Conservation (phyloP, 768 basidiomycete species). For the Naganishia friedmannii region DNA sequence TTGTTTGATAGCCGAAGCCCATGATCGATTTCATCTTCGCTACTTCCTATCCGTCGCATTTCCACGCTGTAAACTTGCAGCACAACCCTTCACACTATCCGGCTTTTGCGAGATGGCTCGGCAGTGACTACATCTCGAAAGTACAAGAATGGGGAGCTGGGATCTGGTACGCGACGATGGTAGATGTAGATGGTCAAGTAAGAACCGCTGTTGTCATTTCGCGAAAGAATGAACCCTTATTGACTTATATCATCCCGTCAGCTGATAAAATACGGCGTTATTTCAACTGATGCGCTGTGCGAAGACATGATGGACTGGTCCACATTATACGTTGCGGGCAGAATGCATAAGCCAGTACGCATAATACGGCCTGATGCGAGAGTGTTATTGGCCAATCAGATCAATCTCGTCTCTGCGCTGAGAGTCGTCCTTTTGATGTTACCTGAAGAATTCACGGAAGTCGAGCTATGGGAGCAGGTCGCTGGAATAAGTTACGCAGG, state of each 20-base stretch:
- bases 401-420: slow-evolving; percentile 86
- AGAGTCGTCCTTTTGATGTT: slow-evolving; percentile 85
- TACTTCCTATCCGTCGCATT: slow-evolving; percentile 85
- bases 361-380: slow-evolving; percentile 60
- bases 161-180: slow-evolving; percentile 93
- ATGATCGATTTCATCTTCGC: slow-evolving; percentile 98
- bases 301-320: slow-evolving; percentile 89
- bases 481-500: slow-evolving; percentile 74
- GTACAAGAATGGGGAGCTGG: slow-evolving; percentile 71
- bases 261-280: slow-evolving; percentile 96
- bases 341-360: slow-evolving; percentile 86
- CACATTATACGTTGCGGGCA: slow-evolving; percentile 85
- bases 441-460: slow-evolving; percentile 75
- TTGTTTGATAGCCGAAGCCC: slow-evolving; percentile 53
- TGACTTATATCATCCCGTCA: slow-evolving; percentile 46
- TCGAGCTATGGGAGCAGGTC: slow-evolving; percentile 77
- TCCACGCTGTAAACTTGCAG: slow-evolving; percentile 92
- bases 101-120: slow-evolving; percentile 75
- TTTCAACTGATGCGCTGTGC: slow-evolving; percentile 83
- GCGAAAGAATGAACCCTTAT: not conserved
- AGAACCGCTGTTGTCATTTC: slow-evolving; percentile 48
- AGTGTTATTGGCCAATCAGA: slow-evolving; percentile 84
- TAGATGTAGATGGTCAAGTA: slow-evolving; percentile 78
- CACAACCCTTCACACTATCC: slow-evolving; percentile 91
- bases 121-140: slow-evolving; percentile 74